phyloP scores from a whole-genome alignment of 225 moss, liverwort and hornwort genomes.

The Marchantia polymorpha region DNA sequence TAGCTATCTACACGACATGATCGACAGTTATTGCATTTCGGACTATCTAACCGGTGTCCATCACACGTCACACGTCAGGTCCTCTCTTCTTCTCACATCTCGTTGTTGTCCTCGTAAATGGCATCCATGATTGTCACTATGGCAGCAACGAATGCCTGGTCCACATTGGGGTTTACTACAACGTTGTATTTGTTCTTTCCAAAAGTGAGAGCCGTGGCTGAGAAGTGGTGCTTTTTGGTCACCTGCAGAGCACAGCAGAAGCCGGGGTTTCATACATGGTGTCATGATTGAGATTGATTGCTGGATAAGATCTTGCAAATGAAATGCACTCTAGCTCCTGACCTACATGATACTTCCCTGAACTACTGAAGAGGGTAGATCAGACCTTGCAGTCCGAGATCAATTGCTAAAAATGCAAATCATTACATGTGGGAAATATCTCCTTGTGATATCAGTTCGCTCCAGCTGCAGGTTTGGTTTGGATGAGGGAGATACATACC shows the following conservation, averaged over 20 bases:
- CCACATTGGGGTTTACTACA: constrained; percentile 18
- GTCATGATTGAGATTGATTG: too few relatives aligned
- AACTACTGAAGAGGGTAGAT: too few relatives aligned
- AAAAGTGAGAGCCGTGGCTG: not conserved
- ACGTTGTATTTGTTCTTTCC: constrained; percentile 38
- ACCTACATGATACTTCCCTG: not conserved
- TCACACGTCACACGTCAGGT: too few relatives aligned
- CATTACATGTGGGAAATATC: too few relatives aligned
- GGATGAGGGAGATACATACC: not conserved
- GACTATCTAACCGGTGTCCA: too few relatives aligned
- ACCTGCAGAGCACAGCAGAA: constrained; percentile 22
- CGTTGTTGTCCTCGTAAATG: constrained; percentile 22
- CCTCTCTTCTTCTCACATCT: not conserved
- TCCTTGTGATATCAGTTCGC: too few relatives aligned
- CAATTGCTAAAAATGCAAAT: not conserved
- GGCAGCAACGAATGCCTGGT: constrained; percentile 29
- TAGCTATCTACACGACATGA: too few relatives aligned
- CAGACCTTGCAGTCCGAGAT: too few relatives aligned
- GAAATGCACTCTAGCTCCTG: too few relatives aligned
- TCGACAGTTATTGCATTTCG: too few relatives aligned
- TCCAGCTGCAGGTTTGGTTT: too few relatives aligned
- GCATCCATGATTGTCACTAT: constrained; percentile 26
- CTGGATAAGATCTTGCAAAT: too few relatives aligned
- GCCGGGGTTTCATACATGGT: not conserved
- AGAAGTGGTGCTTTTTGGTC: constrained; percentile 13